Conservation (phyloP, 305 asterid genomes). For the Fraxinus xanthoxyloides region DNA sequence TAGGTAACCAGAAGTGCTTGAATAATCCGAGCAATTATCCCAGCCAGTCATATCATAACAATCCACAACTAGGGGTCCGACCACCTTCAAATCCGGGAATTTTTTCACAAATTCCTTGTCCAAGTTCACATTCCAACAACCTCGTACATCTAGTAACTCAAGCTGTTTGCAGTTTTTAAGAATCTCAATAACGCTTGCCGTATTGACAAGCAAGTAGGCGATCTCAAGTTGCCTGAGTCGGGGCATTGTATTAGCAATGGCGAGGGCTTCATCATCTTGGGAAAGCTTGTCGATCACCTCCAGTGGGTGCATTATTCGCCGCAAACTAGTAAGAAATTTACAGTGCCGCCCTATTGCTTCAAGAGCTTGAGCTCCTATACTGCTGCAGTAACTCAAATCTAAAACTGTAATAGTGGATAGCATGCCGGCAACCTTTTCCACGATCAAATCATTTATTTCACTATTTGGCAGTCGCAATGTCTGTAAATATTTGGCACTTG, state of each 20-base stretch:
- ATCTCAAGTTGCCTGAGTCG: conserved; percentile 75
- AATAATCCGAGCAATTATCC: conserved; percentile 65
- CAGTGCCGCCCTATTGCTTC: conserved; percentile 68
- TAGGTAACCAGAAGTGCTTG: conserved; percentile 60
- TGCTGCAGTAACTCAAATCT: conserved; percentile 81
- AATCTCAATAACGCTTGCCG: conserved; percentile 50
- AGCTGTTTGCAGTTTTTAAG: conserved; percentile 52
- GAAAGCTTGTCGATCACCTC: conserved; percentile 57
- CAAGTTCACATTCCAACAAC: conserved; percentile 74
- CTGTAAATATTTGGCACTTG: conserved; percentile 64
- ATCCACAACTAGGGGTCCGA: conserved; percentile 64
- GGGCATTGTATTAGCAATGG: conserved; percentile 72
- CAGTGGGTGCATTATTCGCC: conserved; percentile 72
- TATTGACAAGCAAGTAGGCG: conserved; percentile 61
- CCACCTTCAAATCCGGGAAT: conserved; percentile 46
- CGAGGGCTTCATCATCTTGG: conserved; percentile 77
- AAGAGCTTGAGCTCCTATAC: conserved; percentile 61
- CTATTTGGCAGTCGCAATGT: conserved; percentile 60
- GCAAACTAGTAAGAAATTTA: conserved; percentile 53
- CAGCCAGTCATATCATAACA: conserved; percentile 48
- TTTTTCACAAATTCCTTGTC: conserved; percentile 55
- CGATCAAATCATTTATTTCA: conserved; percentile 42
- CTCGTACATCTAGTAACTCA: conserved; percentile 67
- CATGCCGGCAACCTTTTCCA: conserved; percentile 43
- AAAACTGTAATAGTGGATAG: conserved; percentile 47